Conservation (phyloP, 768 basidiomycete species). For the Chalciporus sphaerocephalus region DNA sequence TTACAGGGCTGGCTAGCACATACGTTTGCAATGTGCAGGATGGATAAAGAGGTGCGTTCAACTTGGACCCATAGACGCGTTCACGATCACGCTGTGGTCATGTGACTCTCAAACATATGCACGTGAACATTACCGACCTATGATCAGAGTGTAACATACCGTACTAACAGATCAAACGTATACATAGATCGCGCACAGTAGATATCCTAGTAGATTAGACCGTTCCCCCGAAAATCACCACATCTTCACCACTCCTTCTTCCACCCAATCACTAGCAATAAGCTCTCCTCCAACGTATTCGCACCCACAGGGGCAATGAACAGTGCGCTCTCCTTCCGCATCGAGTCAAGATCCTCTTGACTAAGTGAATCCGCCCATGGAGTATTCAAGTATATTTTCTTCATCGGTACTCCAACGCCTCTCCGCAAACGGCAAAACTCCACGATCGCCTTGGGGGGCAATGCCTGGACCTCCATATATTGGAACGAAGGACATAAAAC, state of each 20-base stretch:
- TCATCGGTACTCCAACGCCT: constrained; percentile 41
- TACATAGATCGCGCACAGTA: no score
- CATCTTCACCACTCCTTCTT: constrained; percentile 1
- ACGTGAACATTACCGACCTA: constrained; percentile 10
- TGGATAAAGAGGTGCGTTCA: constrained; percentile 10
- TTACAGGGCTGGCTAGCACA: constrained; percentile 10
- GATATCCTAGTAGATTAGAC: constrained; percentile 8
- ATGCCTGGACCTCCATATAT: constrained; percentile 44
- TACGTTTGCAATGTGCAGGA: constrained; percentile 9
- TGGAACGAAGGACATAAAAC: constrained; percentile 44
- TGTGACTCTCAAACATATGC: constrained; percentile 18
- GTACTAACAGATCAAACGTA: not conserved
- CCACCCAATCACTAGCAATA: constrained; percentile 25
- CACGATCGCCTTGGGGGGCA: constrained; percentile 31
- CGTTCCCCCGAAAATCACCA: not conserved
- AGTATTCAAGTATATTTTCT: constrained; percentile 45
- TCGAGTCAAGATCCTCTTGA: constrained; percentile 19
- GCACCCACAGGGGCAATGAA: constrained; percentile 32
- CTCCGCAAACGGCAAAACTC: constrained; percentile 37
- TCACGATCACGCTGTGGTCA: constrained; percentile 25
- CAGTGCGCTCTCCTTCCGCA: constrained; percentile 28
- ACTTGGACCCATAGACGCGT: constrained; percentile 9
- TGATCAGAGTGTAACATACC: not conserved
- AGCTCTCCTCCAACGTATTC: constrained; percentile 46
- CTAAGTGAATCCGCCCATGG: constrained; percentile 25